A percentile compares a stretch with the other conserved stretches of the same genome.
Conservation (phyloP, 2,329 filamentous ascomycete genomes). For the Mariannaea sp. region DNA sequence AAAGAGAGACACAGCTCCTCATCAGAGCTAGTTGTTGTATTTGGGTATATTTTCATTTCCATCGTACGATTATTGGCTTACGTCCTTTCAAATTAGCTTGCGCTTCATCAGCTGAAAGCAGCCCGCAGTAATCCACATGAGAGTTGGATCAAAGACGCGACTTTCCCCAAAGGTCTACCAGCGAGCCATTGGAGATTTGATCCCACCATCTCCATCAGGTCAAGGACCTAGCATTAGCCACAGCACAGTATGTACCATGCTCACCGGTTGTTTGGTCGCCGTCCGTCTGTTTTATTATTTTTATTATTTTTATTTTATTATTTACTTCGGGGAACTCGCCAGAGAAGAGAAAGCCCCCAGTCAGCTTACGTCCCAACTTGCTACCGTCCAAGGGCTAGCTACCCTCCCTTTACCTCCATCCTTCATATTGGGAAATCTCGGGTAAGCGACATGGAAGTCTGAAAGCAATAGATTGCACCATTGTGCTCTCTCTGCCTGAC, state of each 20-base stretch:
- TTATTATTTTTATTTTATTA: too few species aligned
- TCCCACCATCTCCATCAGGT: slow-evolving; percentile 3
- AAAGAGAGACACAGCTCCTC: too few species aligned
- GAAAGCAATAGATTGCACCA: too few species aligned
- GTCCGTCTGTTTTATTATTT: too few species aligned
- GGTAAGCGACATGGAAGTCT: not conserved
- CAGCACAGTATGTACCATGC: too few species aligned
- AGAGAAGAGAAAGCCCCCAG: not conserved
- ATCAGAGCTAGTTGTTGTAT: too few species aligned
- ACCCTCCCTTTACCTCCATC: not conserved
- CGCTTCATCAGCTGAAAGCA: slow-evolving; percentile 7
- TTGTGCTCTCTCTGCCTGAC: slow-evolving; percentile 5
- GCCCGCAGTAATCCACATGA: slow-evolving; percentile 15
- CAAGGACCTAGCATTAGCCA: slow-evolving; percentile 21
- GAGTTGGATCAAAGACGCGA: slow-evolving; percentile 9
- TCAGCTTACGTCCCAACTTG: slow-evolving; percentile 1
- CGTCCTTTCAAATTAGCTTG: slow-evolving; percentile 8
- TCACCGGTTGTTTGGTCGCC: slow-evolving; percentile 9
- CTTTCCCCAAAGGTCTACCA: slow-evolving; percentile 1
- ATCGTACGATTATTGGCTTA: too few species aligned
- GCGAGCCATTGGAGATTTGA: slow-evolving; percentile 3
- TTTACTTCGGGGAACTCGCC: not conserved
- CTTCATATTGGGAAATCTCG: too few species aligned
- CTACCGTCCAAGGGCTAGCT: not conserved
- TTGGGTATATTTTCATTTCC: too few species aligned